These are phyloP conservation scores for Boehmeria nivea DNA, from an alignment of 306 rosid genomes.

Conservation along the genomic window DNA sequence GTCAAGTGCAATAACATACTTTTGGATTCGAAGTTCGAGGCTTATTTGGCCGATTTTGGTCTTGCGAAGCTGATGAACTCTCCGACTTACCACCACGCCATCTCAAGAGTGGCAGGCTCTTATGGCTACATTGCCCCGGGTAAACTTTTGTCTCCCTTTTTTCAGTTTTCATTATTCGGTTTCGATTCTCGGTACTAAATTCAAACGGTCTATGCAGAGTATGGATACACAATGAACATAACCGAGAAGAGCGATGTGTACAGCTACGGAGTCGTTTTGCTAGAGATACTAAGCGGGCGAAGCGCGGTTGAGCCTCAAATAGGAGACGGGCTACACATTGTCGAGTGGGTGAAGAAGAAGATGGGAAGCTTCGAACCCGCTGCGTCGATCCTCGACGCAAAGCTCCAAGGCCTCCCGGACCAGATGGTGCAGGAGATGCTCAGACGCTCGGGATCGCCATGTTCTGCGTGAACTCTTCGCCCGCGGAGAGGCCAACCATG, in stretches of 20 bases:
- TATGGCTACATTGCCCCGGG: slow-evolving; percentile 99
- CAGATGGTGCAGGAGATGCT: slow-evolving; percentile 99
- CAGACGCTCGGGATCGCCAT: slow-evolving; percentile 98
- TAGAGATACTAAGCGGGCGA: slow-evolving; percentile 86
- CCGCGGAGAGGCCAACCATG: slow-evolving; percentile 82
- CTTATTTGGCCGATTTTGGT: slow-evolving; percentile 91
- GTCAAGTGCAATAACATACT: slow-evolving; percentile 97
- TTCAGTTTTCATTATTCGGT: background rate
- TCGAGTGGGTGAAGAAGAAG: slow-evolving; percentile 97
- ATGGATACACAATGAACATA: slow-evolving; percentile 97
- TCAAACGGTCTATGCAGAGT: slow-evolving; percentile 44
- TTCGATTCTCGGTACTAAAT: no score
- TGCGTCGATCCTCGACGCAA: slow-evolving; percentile 64
- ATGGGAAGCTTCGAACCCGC: slow-evolving; percentile 98
- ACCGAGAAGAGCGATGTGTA: slow-evolving; percentile 98
- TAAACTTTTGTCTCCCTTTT: slow-evolving; percentile 22
- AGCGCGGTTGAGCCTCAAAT: slow-evolving; percentile 69
- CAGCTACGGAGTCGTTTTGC: slow-evolving; percentile 88
- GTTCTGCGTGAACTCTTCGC: slow-evolving; percentile 95
- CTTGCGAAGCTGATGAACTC: slow-evolving; percentile 89
- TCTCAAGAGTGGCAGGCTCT: slow-evolving; percentile 97
- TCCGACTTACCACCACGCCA: slow-evolving; percentile 76
- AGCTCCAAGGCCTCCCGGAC: slow-evolving; percentile 87
- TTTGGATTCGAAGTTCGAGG: slow-evolving; percentile 83
- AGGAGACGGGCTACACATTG: slow-evolving; percentile 89